Evolutionary conservation across 352 stramenopile genomes (phyloP), one percentile per base, ranked within the genome.

Genomic region (Phytophthora constricta): DNA sequence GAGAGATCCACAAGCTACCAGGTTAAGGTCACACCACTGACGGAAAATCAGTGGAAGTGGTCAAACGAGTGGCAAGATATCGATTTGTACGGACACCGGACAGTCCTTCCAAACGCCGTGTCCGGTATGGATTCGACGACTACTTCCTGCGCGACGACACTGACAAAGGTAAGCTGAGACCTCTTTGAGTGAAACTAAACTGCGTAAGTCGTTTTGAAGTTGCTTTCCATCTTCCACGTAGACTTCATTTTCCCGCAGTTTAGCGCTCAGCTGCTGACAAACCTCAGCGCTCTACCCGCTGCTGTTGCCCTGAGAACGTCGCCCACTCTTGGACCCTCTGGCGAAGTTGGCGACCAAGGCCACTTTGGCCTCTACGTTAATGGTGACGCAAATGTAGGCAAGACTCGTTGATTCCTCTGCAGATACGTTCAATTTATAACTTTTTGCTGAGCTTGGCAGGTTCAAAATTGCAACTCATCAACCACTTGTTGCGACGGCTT

Each of bases 401-500:
- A 41, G 14, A 20, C 20, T 45, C 1, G 26, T 48, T 13, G 3
- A 3, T 23, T 43, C 28, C 25, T 0, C 2, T 26, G 10, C 47
- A 42, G 16, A 28, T 33, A 7, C 5, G 11, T 26, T 17, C 49
- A 17, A 11, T 5, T 46, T 58, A 4, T 19, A 17, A 42, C 22
- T 34, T 49, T 11, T 28, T 66, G 33, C 56, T n/a, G n/a, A 55
- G 28, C 19, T 19, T 45, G 10, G 25, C 67, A 96, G 82, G 58
- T 98, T 28, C 73, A 97, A 56, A 97, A 98, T 57, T 98, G 92
- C 74, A 98, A 98, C 58, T 74, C 77, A 0, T 96, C 89, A 1
- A 62, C 69, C 22, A 84, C 82, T 22, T 98, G 95, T 66, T 98
- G 93, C 56, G 95, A 96, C 47, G 65, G 72, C n/a, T 87, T 72